A percentile compares a stretch with the other conserved stretches of the same genome.
Evolutionary conservation across 2,329 filamentous ascomycete species (phyloP).

Genomic region (Coniochaeta sp.): DNA sequence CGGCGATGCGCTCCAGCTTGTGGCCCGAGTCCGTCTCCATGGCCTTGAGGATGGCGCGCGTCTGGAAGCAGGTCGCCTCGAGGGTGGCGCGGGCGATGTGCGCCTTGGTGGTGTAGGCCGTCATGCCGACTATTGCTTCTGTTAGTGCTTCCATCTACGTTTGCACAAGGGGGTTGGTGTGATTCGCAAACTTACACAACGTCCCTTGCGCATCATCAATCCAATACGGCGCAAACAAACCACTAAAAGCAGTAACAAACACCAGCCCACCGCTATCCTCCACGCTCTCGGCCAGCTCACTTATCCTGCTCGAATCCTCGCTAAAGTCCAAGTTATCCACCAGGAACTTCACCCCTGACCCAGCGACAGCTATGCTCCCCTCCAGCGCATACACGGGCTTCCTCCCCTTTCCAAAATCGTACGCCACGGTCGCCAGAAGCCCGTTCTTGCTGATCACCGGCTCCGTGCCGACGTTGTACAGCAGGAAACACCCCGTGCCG

Average conservation of each 20-base stretch:
- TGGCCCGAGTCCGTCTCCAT: conserved; percentile 84
- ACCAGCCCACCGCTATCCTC: conserved; percentile 75
- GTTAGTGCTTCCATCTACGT: conserved; percentile 12
- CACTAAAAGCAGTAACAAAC: conserved; percentile 86
- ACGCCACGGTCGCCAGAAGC: conserved; percentile 79
- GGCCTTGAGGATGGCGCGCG: conserved; percentile 82
- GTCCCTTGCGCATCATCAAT: conserved; percentile 89
- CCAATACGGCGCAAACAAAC: conserved; percentile 90
- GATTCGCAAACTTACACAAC: conserved; percentile 50
- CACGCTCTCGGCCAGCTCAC: conserved; percentile 43
- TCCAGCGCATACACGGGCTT: conserved; percentile 73
- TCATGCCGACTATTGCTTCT: conserved; percentile 56
- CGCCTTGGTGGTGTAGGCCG: conserved; percentile 75
- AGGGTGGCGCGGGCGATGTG: conserved; percentile 86
- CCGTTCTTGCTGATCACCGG: conserved; percentile 82
- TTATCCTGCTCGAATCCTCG: conserved; percentile 40
- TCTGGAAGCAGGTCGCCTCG: conserved; percentile 89
- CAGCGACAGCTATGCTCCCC: conserved; percentile 76
- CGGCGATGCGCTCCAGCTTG: conserved; percentile 66
- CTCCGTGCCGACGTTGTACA: conserved; percentile 81
- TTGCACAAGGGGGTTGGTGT: background rate
- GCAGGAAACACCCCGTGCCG: conserved; percentile 80
- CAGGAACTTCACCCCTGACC: conserved; percentile 71
- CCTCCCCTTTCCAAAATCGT: conserved; percentile 60
- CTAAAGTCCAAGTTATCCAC: conserved; percentile 58